These are phyloP conservation scores for Pyrenochaeta sp. DNA, from an alignment of 2,329 filamentous ascomycete genomes.

Conservation along the genomic window DNA sequence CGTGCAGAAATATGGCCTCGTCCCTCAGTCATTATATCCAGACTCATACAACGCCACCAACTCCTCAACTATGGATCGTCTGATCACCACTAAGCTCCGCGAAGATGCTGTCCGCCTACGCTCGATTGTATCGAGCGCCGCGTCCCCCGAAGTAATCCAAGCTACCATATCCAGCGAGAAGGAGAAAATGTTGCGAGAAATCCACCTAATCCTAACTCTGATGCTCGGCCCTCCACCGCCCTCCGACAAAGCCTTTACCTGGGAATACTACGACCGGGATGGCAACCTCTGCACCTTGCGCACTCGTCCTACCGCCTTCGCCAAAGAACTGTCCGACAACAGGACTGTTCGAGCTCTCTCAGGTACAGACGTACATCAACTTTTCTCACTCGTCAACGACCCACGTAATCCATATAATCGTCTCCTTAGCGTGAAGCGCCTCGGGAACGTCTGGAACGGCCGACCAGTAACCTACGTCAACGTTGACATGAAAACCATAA, in stretches of 20 bases:
- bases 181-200: conserved; percentile 78
- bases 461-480: conserved; percentile 83
- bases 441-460: conserved; percentile 84
- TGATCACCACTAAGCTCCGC: conserved; percentile 86
- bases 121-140: conserved; percentile 57
- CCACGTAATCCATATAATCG: conserved; percentile 78
- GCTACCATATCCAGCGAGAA: conserved; percentile 64
- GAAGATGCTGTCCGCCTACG: conserved; percentile 81
- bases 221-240: conserved; percentile 81
- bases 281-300: conserved; percentile 69
- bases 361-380: conserved; percentile 68
- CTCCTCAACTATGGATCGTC: conserved; percentile 72
- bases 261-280: conserved; percentile 78
- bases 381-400: conserved; percentile 87
- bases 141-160: conserved; percentile 46
- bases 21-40: conserved; percentile 82
- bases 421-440: conserved; percentile 77
- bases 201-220: conserved; percentile 82
- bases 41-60: conserved; percentile 82
- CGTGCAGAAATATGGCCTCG: conserved; percentile 86
- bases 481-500: conserved; percentile 76
- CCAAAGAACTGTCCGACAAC: conserved; percentile 70
- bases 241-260: conserved; percentile 74
- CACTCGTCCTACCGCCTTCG: conserved; percentile 75
- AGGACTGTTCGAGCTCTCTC: conserved; percentile 66